Conservation (phyloP, 2,329 filamentous ascomycete species). For the Beauveria scarabaeidicola region DNA sequence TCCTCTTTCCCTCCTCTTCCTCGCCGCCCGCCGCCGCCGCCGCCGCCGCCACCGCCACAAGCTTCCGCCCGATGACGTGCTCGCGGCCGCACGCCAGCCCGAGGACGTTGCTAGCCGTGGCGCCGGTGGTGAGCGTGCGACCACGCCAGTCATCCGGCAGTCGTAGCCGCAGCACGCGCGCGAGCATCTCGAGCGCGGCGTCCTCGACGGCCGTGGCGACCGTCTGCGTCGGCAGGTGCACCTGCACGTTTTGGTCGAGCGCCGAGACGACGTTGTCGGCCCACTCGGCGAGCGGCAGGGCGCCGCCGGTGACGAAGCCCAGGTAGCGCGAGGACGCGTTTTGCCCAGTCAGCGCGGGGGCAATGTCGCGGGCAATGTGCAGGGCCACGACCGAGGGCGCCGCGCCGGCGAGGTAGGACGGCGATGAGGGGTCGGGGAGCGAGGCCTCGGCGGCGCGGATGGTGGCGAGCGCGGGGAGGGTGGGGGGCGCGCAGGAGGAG, state of each 20-base stretch:
- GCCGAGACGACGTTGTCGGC: constrained; percentile 78
- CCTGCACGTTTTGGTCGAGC: constrained; percentile 75
- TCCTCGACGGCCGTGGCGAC: constrained; percentile 71
- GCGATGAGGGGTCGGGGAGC: constrained; percentile 26
- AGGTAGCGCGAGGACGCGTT: constrained; percentile 65
- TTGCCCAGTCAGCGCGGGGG: constrained; percentile 57
- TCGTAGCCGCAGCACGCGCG: constrained; percentile 47
- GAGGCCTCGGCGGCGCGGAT: constrained; percentile 31
- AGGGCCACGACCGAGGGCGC: constrained; percentile 22
- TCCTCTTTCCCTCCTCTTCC: too few relatives aligned
- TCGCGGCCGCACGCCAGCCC: constrained; percentile 63
- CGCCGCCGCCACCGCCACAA: constrained; percentile 17
- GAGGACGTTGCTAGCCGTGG: constrained; percentile 73
- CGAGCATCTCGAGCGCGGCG: constrained; percentile 59
- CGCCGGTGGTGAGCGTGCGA: constrained; percentile 48
- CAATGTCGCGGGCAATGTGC: constrained; percentile 38
- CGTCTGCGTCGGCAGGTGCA: constrained; percentile 70
- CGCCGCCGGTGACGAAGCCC: constrained; percentile 80
- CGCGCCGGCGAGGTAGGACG: constrained; percentile 24
- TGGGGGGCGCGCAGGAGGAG: constrained; percentile 18
- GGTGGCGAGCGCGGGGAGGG: constrained; percentile 29
- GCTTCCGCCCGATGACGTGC: constrained; percentile 38
- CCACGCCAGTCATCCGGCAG: constrained; percentile 47
- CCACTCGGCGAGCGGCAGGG: constrained; percentile 67
- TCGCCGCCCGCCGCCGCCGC: constrained; percentile 47